Conservation (phyloP, 345 rosid genomes). For the Arabis hirsuta region DNA sequence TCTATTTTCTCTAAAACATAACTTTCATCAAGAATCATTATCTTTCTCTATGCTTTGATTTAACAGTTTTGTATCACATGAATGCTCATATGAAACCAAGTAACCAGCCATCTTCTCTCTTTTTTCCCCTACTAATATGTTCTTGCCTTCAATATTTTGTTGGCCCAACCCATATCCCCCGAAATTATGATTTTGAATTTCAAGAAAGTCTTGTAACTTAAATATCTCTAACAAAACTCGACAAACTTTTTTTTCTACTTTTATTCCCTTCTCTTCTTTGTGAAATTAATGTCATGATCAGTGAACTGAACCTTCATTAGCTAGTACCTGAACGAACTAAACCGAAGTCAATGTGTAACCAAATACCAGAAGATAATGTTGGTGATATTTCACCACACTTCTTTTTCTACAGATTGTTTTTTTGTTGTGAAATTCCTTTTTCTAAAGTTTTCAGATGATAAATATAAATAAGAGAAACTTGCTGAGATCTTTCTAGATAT, state of each 20-base stretch:
- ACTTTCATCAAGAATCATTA: not conserved
- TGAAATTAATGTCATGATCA: conserved; percentile 9
- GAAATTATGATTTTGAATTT: not conserved
- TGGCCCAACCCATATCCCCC: too few relatives aligned
- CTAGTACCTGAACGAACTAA: conserved; percentile 3
- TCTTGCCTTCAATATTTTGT: not conserved
- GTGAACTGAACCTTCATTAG: not conserved
- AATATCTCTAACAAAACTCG: too few relatives aligned
- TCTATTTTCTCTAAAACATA: not conserved
- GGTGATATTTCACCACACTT: conserved; percentile 2
- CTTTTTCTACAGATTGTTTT: too few relatives aligned
- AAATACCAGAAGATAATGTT: not conserved
- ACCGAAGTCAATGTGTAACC: not conserved
- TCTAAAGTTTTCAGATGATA: not conserved
- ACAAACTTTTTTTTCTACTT: not conserved
- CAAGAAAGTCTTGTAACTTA: not conserved
- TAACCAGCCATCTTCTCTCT: not conserved
- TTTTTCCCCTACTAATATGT: not conserved
- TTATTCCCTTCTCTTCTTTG: not conserved
- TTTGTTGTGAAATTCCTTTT: too few relatives aligned
- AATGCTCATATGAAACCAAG: not conserved
- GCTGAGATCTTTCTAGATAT: not conserved
- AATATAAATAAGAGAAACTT: not conserved
- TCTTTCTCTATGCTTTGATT: conserved; percentile 2
- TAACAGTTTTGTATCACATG: not conserved